Evolutionary conservation across 2,329 filamentous ascomycete species (phyloP).

Genomic region (Pseudogymnoascus sp.): DNA sequence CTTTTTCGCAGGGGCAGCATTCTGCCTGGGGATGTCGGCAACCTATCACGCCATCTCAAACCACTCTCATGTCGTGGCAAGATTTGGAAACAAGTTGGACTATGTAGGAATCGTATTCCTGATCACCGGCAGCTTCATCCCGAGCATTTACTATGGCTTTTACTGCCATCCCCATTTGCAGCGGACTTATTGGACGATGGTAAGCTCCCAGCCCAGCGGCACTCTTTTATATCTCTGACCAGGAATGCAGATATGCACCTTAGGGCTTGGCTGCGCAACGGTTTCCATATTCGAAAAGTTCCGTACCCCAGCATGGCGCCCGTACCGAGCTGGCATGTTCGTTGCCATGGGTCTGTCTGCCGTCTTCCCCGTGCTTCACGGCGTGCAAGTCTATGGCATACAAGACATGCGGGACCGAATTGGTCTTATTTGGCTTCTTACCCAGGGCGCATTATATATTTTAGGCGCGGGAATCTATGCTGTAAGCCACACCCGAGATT

Average conservation of each 20-base stretch:
- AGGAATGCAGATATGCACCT: conserved; percentile 57
- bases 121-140: conserved; percentile 87
- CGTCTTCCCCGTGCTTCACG: conserved; percentile 75
- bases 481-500: conserved; percentile 38
- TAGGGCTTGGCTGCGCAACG: conserved; percentile 68
- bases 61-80: conserved; percentile 70
- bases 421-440: conserved; percentile 70
- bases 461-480: conserved; percentile 81
- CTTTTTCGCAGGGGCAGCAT: conserved; percentile 69
- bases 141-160: conserved; percentile 81
- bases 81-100: conserved; percentile 86
- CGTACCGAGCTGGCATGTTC: conserved; percentile 85
- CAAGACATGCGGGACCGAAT: conserved; percentile 62
- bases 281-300: conserved; percentile 79
- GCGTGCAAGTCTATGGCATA: conserved; percentile 59
- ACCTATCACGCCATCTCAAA: conserved; percentile 81
- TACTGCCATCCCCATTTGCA: conserved; percentile 61
- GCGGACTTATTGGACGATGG: conserved; percentile 67
- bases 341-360: conserved; percentile 79
- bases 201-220: conserved; percentile 35
- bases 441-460: conserved; percentile 80
- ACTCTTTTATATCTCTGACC: not conserved
- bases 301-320: conserved; percentile 73
- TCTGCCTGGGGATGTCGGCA: conserved; percentile 74
- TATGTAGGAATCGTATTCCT: conserved; percentile 89